Conservation (phyloP, 2,329 filamentous ascomycete genomes). For the Xylariaceae sp. region DNA sequence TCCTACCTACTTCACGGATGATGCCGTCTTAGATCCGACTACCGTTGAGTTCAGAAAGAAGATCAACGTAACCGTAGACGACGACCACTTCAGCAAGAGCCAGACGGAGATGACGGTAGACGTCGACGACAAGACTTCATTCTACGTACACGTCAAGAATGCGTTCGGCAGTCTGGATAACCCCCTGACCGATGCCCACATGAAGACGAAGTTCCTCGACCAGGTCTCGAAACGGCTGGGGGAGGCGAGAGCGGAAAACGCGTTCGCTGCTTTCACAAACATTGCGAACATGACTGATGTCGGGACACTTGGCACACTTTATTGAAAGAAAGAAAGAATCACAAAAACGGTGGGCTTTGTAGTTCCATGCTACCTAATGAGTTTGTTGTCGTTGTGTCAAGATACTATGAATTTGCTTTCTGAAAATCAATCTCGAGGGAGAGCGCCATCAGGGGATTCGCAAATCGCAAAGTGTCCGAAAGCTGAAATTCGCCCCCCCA, state of each 20-base stretch:
- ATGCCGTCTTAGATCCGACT: constrained; percentile 36
- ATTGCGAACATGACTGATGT: constrained; percentile 31
- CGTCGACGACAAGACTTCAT: constrained; percentile 33
- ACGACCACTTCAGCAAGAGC: constrained; percentile 34
- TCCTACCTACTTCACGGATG: constrained; percentile 46
- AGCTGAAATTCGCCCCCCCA: no score
- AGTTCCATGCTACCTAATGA: no score
- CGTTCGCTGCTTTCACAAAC: constrained; percentile 32
- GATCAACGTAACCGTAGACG: constrained; percentile 39
- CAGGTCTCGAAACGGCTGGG: constrained; percentile 41
- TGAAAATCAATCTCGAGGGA: no score
- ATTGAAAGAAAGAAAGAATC: neutral
- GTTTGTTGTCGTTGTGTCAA: no score
- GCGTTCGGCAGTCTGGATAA: constrained; percentile 45
- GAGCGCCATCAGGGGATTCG: no score
- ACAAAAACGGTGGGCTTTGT: no score
- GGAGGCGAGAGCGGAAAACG: constrained; percentile 29
- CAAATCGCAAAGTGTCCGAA: no score
- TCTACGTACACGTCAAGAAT: constrained; percentile 42
- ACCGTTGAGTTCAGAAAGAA: constrained; percentile 35
- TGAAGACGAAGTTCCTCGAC: constrained; percentile 46
- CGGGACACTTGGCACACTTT: constrained; percentile 16
- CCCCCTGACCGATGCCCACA: constrained; percentile 37
- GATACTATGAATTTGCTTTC: no score
- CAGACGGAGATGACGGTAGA: constrained; percentile 33